Base-by-base conservation (phyloP, 2,329 filamentous ascomycete species). In the Fusarium sp. region DNA sequence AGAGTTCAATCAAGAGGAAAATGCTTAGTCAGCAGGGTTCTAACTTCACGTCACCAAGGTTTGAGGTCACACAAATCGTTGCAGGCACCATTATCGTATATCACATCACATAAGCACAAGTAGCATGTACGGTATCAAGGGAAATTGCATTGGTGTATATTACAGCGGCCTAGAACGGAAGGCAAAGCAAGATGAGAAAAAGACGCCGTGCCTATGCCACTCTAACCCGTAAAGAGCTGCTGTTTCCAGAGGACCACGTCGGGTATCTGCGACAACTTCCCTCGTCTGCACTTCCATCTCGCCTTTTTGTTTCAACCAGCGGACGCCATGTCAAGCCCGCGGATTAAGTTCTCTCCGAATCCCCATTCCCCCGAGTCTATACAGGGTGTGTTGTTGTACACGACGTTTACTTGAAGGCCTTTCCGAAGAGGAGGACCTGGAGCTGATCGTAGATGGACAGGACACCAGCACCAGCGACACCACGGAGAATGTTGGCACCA, bases 401-500 rank as follows among this genome's bases (percentile, higher is more conserved):
- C 80, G 79, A 75, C 76, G 79, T 83, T 87, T 87, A 87, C 84
- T 97, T 97, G 95, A 95, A 99, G 91, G 95, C 94, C 95, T 99
- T 98, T 88, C 97, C 97, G 94, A 99, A 99, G 88, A 99, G 89
- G 87, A 99, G 88, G 86, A 99, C 92, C 94, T 99, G 97, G 87
- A 94, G 94, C 92, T 98, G 96, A 88, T 99, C 97, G 90, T 99
- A 99, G 95, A 99, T 98, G 87, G 97, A 99, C 86, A 99, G 92
- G 86, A 99, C 97, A 99, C 97, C 97, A 90, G 97, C 97, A 95
- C 97, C 97, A 85, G 97, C 97, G 85, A 99, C 97, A 98, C 97
- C 97, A 98, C 97, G 97, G 90, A 99, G 97, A 85, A 99, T 99
- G 95, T 99, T 99, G 92, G 97, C 97, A 95, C 97, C 97, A 86